Base-by-base conservation (phyloP, 768 basidiomycete genomes). In the Mycena latifolia region DNA sequence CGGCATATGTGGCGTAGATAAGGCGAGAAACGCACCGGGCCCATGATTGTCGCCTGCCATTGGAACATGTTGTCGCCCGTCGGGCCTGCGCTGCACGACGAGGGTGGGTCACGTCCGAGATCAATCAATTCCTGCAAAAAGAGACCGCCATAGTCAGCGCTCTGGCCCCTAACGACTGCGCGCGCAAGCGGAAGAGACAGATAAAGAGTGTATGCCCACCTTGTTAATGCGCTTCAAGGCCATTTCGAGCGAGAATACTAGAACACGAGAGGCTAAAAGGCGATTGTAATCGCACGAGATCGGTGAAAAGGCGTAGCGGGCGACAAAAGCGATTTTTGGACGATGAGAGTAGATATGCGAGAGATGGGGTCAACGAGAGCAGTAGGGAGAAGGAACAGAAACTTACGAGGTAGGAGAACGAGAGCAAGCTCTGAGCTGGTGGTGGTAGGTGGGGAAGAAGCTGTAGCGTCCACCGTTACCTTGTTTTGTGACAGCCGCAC, bases 11-110 rank as follows among this genome's bases (percentile, higher is more conserved):
- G 58, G 31, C 35, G 51, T n/a, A 43, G 67, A 69, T 69, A 39
- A 59, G 55, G 31, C 2, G 7, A 7, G n/a, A 7, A 27, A 85
- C 96, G 79, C 76, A 97, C 96, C 63, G 97, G 97, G 46, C 97
- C 97, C 97, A 99, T 99, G 79, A 99, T 99, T 71, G 97, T 98
- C 66, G 97, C 97, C 79, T 98, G 96, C 97, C 96, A 98, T 78
- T 95, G 91, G 86, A 98, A 99, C 90, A 99, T 91, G 82, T 98
- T 96, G 77, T 99, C 96, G 57, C 95, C 95, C 66, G 92, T 95
- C 47, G 98, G 98, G 57, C 98, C 98, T 73, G 98, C 98, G 74
- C 95, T 96, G 91, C 98, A 99, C 62, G 98, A 99, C 58, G 96
- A 96, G 72, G 98, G 98, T 79, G 98, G 98, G 86, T 99, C 98